Percentiles rank a stretch among this genome's conserved stretches.
These are phyloP conservation scores for Brettanomyces bruxellensis DNA, from an alignment of 805 yeast species.

Conservation along the genomic window DNA sequence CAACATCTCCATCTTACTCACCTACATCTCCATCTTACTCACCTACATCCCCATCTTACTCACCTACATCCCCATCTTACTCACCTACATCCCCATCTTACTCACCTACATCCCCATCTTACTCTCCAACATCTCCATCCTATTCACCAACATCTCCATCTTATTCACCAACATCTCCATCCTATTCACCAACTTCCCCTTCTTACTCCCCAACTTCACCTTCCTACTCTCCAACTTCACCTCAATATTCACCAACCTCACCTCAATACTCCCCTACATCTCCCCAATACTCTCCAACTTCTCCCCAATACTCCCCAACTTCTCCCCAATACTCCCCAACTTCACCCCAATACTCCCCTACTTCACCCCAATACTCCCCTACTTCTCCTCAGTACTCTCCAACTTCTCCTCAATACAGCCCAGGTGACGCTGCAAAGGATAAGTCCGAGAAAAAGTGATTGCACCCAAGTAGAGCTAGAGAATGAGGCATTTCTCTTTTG, in stretches of 20 bases:
- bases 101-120: slow-evolving; percentile 53
- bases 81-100: slow-evolving; percentile 50
- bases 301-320: slow-evolving; percentile 74
- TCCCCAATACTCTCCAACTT: slow-evolving; percentile 72
- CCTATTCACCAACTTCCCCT: slow-evolving; percentile 52
- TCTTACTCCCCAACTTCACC: slow-evolving; percentile 61
- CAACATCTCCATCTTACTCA: slow-evolving; percentile 58
- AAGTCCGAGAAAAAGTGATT: slow-evolving; percentile 20
- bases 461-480: not conserved
- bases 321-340: slow-evolving; percentile 69
- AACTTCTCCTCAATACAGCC: slow-evolving; percentile 57
- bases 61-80: slow-evolving; percentile 60
- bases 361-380: slow-evolving; percentile 61
- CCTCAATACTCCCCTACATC: slow-evolving; percentile 69
- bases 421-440: slow-evolving; percentile 63
- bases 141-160: slow-evolving; percentile 65
- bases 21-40: slow-evolving; percentile 62
- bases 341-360: slow-evolving; percentile 67
- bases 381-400: slow-evolving; percentile 74
- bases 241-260: slow-evolving; percentile 53
- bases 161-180: slow-evolving; percentile 38
- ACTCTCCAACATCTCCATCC: slow-evolving; percentile 63
- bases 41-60: slow-evolving; percentile 78
- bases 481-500: not conserved
- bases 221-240: slow-evolving; percentile 38